These are phyloP conservation scores for Euphorbia schlechtendalii DNA, from an alignment of 441 rosid genomes.

Conservation along the genomic window DNA sequence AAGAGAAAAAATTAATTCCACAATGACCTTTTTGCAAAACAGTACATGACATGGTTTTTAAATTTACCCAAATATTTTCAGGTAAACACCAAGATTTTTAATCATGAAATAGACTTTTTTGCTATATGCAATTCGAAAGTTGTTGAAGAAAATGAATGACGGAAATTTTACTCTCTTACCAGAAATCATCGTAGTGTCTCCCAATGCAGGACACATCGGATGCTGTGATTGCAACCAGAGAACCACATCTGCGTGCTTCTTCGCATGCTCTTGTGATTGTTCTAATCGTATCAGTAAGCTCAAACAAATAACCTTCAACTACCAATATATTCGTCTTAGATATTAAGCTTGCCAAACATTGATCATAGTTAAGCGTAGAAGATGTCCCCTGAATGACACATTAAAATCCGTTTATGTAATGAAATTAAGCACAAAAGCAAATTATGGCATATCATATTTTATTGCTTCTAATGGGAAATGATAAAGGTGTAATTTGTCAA, in stretches of 20 bases:
- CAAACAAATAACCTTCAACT: conserved; percentile 93
- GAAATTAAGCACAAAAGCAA: not conserved
- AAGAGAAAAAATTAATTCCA: too few species aligned
- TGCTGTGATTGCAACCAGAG: conserved; percentile 84
- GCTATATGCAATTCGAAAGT: too few species aligned
- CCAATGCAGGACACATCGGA: conserved; percentile 93
- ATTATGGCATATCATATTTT: not conserved
- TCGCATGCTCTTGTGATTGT: conserved; percentile 79
- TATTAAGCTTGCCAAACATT: conserved; percentile 61
- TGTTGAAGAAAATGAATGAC: too few species aligned
- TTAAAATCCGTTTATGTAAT: conserved; percentile 6
- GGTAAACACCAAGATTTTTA: too few species aligned
- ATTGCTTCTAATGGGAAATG: not conserved
- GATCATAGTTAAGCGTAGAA: conserved; percentile 62
- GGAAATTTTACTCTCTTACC: conserved; percentile 50
- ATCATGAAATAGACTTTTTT: too few species aligned
- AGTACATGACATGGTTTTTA: too few species aligned
- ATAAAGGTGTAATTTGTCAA: not conserved
- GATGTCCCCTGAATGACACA: conserved; percentile 71
- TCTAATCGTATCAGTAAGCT: conserved; percentile 79
- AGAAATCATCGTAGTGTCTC: conserved; percentile 86
- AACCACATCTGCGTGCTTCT: conserved; percentile 74
- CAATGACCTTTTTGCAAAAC: too few species aligned
- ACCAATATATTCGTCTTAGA: conserved; percentile 72
- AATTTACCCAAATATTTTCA: too few species aligned